A percentile compares a stretch with the other conserved stretches of the same genome.
phyloP scores from a whole-genome alignment of 148 eudicot genomes.

The Amaranthus palmeri region DNA sequence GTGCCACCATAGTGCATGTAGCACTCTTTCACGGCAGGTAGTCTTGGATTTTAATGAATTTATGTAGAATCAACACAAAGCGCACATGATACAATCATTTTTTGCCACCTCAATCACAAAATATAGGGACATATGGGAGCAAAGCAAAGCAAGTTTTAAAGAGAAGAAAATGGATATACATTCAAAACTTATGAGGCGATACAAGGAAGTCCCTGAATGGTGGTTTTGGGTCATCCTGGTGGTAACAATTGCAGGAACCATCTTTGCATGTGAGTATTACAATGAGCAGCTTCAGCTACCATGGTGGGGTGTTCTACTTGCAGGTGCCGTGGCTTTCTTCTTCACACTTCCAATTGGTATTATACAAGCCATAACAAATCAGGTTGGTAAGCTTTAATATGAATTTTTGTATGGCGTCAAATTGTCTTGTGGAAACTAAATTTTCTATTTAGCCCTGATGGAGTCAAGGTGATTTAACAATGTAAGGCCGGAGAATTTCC shows the following conservation, averaged over 20 bases:
- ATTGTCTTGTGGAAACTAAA: neutral
- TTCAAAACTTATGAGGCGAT: slow-evolving; percentile 79
- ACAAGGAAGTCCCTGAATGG: slow-evolving; percentile 87
- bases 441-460: neutral
- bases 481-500: no score
- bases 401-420: neutral
- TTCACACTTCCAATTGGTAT: slow-evolving; percentile 97
- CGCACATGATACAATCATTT: no score
- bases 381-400: slow-evolving; percentile 33
- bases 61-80: neutral
- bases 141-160: slow-evolving; percentile 78
- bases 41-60: neutral
- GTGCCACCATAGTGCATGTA: slow-evolving; percentile 80
- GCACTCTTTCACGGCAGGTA: slow-evolving; percentile 95
- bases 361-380: slow-evolving; percentile 91
- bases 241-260: slow-evolving; percentile 51
- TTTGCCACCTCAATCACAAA: neutral
- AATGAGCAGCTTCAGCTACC: slow-evolving; percentile 91
- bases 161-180: slow-evolving; percentile 81
- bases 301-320: slow-evolving; percentile 97
- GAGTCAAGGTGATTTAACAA: neutral
- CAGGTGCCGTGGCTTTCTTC: slow-evolving; percentile 82
- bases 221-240: slow-evolving; percentile 95
- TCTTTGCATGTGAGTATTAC: slow-evolving; percentile 90
- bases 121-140: slow-evolving; percentile 89